A percentile compares a stretch with the other conserved stretches of the same genome.
Conservation (phyloP, 768 basidiomycete genomes). For the Auricularia cornea region DNA sequence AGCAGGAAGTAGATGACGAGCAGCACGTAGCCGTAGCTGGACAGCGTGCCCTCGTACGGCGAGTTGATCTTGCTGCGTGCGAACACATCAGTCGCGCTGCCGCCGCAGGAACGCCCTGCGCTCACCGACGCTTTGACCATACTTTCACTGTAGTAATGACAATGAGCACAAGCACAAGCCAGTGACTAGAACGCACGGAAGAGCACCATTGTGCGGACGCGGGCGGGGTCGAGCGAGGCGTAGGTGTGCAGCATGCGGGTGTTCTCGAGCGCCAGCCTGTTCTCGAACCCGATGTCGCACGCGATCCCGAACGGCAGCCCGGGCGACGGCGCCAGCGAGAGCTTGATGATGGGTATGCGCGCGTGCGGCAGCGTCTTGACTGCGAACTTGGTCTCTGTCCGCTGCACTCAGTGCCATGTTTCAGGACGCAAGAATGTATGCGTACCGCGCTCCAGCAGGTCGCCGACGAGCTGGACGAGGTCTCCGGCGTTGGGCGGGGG, state of each 20-base stretch:
- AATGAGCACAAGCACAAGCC: neutral
- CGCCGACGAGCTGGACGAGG: constrained; percentile 89
- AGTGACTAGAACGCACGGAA: constrained; percentile 66
- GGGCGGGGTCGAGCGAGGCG: constrained; percentile 90
- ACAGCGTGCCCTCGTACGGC: constrained; percentile 92
- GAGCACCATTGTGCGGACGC: constrained; percentile 87
- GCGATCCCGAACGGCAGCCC: constrained; percentile 82
- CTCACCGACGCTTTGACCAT: constrained; percentile 90
- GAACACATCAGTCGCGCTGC: neutral
- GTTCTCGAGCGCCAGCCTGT: constrained; percentile 93
- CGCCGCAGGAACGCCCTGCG: constrained; percentile 2
- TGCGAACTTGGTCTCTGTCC: constrained; percentile 83
- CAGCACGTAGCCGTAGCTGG: constrained; percentile 95
- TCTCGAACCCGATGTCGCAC: constrained; percentile 98
- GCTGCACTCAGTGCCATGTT: neutral
- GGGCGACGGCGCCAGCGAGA: constrained; percentile 81
- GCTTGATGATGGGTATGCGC: constrained; percentile 96
- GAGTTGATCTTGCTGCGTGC: constrained; percentile 87
- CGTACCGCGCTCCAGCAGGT: constrained; percentile 86
- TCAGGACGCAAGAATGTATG: constrained; percentile 12
- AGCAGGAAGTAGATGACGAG: constrained; percentile 97
- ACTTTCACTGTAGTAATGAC: constrained; percentile 72
- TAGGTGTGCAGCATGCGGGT: constrained; percentile 94
- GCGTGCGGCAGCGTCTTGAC: constrained; percentile 96
- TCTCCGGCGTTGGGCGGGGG: constrained; percentile 67